Percentiles rank a stretch among this genome's conserved stretches.
Evolutionary conservation across 768 basidiomycete genomes (phyloP).

Genomic region (Trametes elegans): DNA sequence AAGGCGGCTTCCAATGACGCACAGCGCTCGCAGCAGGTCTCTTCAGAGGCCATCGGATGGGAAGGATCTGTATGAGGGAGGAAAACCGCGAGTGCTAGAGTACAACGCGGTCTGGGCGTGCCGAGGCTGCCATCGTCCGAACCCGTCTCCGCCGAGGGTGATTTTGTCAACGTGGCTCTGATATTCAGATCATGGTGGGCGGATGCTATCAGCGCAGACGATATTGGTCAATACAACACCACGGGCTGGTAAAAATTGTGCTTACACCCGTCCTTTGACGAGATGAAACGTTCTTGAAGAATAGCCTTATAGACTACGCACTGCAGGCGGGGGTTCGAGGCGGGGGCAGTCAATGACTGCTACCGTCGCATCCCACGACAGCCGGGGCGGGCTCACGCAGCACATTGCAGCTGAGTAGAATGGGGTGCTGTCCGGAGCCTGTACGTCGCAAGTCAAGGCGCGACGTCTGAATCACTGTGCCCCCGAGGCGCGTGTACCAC

Average conservation of each 20-base stretch:
- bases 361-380: background rate
- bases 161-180: background rate
- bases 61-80: background rate
- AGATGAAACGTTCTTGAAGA: no score
- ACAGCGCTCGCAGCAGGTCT: background rate
- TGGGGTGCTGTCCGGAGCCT: constrained; percentile 1
- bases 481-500: background rate
- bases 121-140: background rate
- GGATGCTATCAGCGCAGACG: no score
- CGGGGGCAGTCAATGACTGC: no score
- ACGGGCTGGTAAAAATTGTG: background rate
- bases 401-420: background rate
- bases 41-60: background rate
- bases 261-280: background rate
- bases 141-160: background rate
- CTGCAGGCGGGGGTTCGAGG: no score
- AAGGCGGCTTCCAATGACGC: background rate
- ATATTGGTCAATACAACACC: no score
- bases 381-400: background rate
- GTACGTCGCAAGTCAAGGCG: background rate
- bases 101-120: background rate
- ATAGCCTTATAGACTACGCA: no score
- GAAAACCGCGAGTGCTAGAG: background rate
- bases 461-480: background rate
- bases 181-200: no score